phyloP scores from a whole-genome alignment of 129 eudicot species.

The Escallonia rubra region DNA sequence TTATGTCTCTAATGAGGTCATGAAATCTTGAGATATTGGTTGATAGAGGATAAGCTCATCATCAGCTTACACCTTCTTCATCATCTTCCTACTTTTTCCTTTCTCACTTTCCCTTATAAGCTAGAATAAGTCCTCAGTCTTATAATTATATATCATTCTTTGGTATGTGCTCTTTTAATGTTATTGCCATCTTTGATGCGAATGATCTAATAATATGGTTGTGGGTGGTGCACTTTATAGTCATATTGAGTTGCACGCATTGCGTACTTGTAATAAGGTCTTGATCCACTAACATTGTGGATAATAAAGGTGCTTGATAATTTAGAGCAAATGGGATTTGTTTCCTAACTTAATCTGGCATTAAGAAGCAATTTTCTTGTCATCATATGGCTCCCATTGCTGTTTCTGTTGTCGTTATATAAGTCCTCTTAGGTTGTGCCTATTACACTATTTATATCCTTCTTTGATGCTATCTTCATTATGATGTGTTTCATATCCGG shows the following conservation, averaged over 20 bases:
- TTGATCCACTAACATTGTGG: conserved; percentile 25
- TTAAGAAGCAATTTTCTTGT: background rate
- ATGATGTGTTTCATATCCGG: background rate
- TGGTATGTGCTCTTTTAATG: background rate
- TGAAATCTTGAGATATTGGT: conserved; percentile 1
- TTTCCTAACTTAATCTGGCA: background rate
- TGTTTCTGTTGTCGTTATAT: too few relatives aligned
- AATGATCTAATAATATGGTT: background rate
- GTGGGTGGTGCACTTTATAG: conserved; percentile 5
- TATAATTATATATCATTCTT: background rate
- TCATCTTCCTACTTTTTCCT: background rate
- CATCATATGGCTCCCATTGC: background rate
- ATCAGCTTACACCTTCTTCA: background rate
- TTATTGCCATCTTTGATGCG: conserved; percentile 4
- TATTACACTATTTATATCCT: background rate
- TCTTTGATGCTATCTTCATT: background rate
- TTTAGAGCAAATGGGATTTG: conserved; percentile 3
- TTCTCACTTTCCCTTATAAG: background rate
- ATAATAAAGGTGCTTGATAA: conserved; percentile 16
- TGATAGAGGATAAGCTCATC: conserved; percentile 12
- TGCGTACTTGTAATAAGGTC: conserved; percentile 18
- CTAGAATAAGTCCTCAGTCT: background rate
- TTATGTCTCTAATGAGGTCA: background rate
- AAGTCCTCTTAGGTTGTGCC: too few relatives aligned
- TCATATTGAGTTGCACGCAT: conserved; percentile 1